Conservation (phyloP, 2,329 filamentous ascomycete genomes). For the Emmonsiellopsis sp. region DNA sequence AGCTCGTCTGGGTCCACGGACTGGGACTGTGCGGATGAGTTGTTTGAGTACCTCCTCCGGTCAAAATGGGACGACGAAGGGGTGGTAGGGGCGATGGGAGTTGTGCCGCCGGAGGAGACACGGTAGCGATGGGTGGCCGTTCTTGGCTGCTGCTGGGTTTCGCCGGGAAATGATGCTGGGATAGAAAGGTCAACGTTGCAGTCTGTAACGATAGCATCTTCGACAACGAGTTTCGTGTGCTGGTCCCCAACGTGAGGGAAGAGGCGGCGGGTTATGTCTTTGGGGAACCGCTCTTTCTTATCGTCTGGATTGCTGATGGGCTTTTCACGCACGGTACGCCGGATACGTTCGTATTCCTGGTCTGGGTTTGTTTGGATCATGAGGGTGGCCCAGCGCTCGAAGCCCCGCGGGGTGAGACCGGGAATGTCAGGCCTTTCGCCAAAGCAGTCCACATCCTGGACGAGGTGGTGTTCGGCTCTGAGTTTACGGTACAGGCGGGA, state of each 20-base stretch:
- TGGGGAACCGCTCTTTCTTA: slow-evolving; percentile 65
- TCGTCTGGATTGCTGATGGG: slow-evolving; percentile 61
- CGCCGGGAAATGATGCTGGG: slow-evolving; percentile 29
- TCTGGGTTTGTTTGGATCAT: slow-evolving; percentile 70
- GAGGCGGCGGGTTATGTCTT: slow-evolving; percentile 64
- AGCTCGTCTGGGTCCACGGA: slow-evolving; percentile 31
- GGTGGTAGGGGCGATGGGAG: neutral
- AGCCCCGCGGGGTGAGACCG: slow-evolving; percentile 58
- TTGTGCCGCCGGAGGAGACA: slow-evolving; percentile 6
- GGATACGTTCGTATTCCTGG: slow-evolving; percentile 61
- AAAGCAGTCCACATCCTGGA: slow-evolving; percentile 42
- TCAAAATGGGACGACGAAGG: neutral
- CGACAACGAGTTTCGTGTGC: slow-evolving; percentile 50
- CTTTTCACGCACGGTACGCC: slow-evolving; percentile 58
- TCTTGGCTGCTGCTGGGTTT: slow-evolving; percentile 31
- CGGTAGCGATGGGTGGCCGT: slow-evolving; percentile 18
- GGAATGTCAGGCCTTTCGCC: slow-evolving; percentile 51
- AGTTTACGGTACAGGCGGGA: slow-evolving; percentile 50
- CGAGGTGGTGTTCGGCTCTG: slow-evolving; percentile 53
- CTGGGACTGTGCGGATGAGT: no score
- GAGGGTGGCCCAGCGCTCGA: slow-evolving; percentile 61
- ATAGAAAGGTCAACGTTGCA: slow-evolving; percentile 39
- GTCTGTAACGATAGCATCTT: slow-evolving; percentile 49
- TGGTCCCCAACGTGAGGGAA: slow-evolving; percentile 55
- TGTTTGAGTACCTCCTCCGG: neutral